Evolutionary conservation across 371 early-diverging fungal species (phyloP).

Genomic region (Mycotypha africana): DNA sequence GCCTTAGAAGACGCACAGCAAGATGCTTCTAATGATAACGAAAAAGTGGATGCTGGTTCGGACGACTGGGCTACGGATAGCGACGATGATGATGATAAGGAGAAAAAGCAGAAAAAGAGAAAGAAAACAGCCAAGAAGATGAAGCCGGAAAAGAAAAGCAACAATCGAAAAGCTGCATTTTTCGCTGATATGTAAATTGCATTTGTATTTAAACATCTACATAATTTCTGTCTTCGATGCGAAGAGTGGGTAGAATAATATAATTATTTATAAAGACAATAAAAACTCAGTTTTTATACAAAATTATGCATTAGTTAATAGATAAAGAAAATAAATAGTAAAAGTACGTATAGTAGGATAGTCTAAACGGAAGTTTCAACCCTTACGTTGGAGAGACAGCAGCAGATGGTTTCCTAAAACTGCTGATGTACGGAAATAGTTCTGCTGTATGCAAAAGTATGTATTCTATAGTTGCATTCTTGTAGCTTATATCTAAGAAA

Average conservation of each 20-base stretch:
- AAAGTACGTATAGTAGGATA: no score
- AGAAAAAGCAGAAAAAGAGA: slow-evolving; percentile 15
- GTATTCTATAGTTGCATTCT: slow-evolving; percentile 65
- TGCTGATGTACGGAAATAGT: slow-evolving; percentile 6
- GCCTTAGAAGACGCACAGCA: slow-evolving; percentile 21
- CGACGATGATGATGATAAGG: slow-evolving; percentile 7
- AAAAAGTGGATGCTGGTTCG: slow-evolving; percentile 9
- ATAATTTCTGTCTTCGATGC: no score
- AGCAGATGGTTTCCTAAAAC: background rate
- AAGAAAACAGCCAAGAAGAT: slow-evolving; percentile 18
- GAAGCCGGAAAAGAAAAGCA: slow-evolving; percentile 13
- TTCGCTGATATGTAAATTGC: slow-evolving; percentile 27
- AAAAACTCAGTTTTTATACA: no score
- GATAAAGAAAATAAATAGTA: no score
- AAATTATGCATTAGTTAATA: no score
- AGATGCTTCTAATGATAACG: slow-evolving; percentile 21
- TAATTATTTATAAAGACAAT: no score
- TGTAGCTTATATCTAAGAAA: slow-evolving; percentile 73
- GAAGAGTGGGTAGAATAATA: no score
- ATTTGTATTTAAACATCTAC: no score
- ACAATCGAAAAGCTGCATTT: slow-evolving; percentile 9
- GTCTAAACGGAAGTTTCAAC: no score
- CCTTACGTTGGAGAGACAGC: background rate
- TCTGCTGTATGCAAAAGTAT: slow-evolving; percentile 13
- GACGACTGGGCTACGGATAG: slow-evolving; percentile 20